phyloP scores from a whole-genome alignment of 768 basidiomycete species.

The Naganishia randhawae region DNA sequence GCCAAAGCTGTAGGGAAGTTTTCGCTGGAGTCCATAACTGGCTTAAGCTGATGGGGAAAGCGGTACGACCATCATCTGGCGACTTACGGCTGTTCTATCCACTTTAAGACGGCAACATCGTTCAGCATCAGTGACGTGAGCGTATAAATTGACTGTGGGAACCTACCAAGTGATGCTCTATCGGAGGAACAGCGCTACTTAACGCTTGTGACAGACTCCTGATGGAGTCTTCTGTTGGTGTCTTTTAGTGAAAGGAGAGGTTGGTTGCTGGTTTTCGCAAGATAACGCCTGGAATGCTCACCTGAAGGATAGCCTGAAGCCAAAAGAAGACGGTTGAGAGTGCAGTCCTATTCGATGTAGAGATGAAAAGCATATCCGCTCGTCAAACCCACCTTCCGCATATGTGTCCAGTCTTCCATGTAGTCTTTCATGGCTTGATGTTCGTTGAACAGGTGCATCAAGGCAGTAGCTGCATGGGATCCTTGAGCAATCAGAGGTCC shows the following conservation, averaged over 20 bases:
- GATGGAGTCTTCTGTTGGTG: conserved; percentile 2
- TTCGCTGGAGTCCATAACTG: conserved; percentile 34
- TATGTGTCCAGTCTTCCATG: conserved; percentile 38
- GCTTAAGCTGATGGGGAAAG: neutral
- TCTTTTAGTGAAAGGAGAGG: neutral
- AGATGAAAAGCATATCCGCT: no score
- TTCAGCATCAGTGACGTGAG: neutral
- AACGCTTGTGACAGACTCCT: conserved; percentile 28
- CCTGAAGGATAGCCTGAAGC: conserved; percentile 12
- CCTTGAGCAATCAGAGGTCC: conserved; percentile 50
- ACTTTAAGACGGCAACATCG: conserved; percentile 27
- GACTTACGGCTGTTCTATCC: conserved; percentile 50
- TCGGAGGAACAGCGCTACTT: conserved; percentile 32
- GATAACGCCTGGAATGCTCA: neutral
- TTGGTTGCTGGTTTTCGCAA: neutral
- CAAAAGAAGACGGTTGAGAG: neutral
- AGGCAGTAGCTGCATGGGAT: conserved; percentile 49
- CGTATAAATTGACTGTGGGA: neutral
- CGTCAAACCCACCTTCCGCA: conserved; percentile 42
- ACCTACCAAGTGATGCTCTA: conserved; percentile 42
- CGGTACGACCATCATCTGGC: neutral
- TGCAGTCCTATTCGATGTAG: neutral
- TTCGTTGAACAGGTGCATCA: conserved; percentile 40
- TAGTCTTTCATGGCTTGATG: conserved; percentile 42
- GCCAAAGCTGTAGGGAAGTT: conserved; percentile 49